Evolutionary conservation across 768 basidiomycete genomes (phyloP).

Genomic region (Trametes villosa): DNA sequence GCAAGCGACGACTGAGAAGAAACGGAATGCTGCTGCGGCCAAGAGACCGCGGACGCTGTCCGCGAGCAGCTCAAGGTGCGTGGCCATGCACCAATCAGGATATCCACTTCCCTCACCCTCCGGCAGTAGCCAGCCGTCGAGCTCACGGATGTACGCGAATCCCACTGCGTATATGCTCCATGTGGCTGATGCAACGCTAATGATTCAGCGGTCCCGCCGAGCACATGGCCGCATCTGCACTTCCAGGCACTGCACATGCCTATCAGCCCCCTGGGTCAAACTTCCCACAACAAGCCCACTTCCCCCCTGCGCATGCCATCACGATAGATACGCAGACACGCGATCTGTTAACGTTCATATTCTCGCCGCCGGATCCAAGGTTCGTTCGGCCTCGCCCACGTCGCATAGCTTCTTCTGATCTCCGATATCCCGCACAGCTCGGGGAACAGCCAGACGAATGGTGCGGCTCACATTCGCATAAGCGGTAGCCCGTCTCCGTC

Average conservation of each 20-base stretch:
- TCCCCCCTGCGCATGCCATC: constrained; percentile 46
- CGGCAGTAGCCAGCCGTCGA: constrained; percentile 22
- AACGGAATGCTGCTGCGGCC: constrained; percentile 58
- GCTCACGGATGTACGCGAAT: constrained; percentile 18
- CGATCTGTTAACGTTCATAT: constrained; percentile 71
- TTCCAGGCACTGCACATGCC: constrained; percentile 24
- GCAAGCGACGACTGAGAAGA: constrained; percentile 85
- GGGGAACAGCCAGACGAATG: constrained; percentile 14
- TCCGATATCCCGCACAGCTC: constrained; percentile 11
- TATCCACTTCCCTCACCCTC: constrained; percentile 14
- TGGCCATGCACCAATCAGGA: constrained; percentile 5
- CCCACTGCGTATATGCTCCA: neutral
- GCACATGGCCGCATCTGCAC: constrained; percentile 18
- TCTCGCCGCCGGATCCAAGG: constrained; percentile 70
- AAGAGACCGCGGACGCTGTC: constrained; percentile 71
- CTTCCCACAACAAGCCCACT: constrained; percentile 33
- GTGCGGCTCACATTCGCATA: constrained; percentile 11
- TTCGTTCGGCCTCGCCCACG: constrained; percentile 27
- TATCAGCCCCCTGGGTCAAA: constrained; percentile 34
- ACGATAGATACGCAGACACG: constrained; percentile 63
- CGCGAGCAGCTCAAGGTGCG: constrained; percentile 31
- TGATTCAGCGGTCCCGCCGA: constrained; percentile 26
- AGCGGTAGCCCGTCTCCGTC: constrained; percentile 34
- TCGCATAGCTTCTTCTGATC: constrained; percentile 10
- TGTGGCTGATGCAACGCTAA: constrained; percentile 13